Base-by-base conservation (phyloP, 768 basidiomycete species). In the Boletus vinaceobasis region DNA sequence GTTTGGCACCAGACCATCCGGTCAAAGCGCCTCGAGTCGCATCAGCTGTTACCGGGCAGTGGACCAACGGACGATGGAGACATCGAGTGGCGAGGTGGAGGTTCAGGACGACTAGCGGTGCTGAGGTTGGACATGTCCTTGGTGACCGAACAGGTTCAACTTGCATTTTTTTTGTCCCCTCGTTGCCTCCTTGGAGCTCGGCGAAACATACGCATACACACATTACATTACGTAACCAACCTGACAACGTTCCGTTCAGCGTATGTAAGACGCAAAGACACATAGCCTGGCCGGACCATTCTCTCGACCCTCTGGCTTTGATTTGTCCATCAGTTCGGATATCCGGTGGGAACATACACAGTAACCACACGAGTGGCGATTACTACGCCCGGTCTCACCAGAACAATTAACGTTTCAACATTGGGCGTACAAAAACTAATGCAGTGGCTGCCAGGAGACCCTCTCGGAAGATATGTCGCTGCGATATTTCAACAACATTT, bases 171-270 rank as follows among this genome's bases (percentile, higher is more conserved):
- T 14, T 2, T 23, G 35, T 36, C 39, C 19, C 26, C n/a, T 15
- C 43, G n/a, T 7, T 37, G 31, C 7, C 36, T 8, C n/a, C 35
- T 9, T 15, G 39, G 51, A 48, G 44, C 47, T 43, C 29, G 26
- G 21, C 7, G 27, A 35, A 15, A 14, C 21, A 29, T 32, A 11
- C n/a, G 23, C 33, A 13, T 4, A 21, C 38, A 1, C 31, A 45
- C 27, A 48, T 40, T 44, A n/a, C 13, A 15, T 66, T 59, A 65
- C 46, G 17, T 66, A 55, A 60, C 7, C 1, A 23, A 23, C 4
- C 0, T 48, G 33, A n/a, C 47, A 26, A 36, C 13, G 44, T 45
- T 29, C 5, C 15, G 7, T 37, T 7, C 36, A 39, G 5, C 4
- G 27, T 45, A 14, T 44, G n/a, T 43, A 19, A 31, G 29, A 17